Evolutionary conservation across 2,329 filamentous ascomycete genomes (phyloP).

Genomic region (Aspergillus fischeri): DNA sequence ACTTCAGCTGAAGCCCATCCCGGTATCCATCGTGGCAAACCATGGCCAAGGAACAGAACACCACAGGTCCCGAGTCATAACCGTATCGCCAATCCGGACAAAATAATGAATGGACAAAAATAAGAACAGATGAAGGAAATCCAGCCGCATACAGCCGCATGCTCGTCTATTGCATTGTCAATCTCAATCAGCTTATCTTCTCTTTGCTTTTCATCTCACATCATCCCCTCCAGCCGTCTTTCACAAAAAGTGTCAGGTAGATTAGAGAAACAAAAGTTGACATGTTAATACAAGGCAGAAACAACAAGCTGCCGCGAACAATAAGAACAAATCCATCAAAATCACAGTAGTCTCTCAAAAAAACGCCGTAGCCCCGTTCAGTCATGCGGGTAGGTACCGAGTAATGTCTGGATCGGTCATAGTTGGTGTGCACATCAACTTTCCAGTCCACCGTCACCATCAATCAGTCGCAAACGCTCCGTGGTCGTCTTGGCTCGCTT

Average conservation of each 20-base stretch:
- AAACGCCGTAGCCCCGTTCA: conserved; percentile 10
- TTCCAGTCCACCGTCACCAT: conserved; percentile 40
- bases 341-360: background rate
- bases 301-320: background rate
- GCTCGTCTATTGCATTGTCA: background rate
- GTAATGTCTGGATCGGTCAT: background rate
- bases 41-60: background rate
- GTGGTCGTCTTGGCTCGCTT: conserved; percentile 61
- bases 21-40: background rate
- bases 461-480: conserved; percentile 43
- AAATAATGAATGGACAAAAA: background rate
- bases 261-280: background rate
- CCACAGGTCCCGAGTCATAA: background rate
- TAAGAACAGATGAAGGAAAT: background rate
- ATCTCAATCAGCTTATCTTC: background rate
- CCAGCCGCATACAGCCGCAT: background rate
- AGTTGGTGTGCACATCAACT: conserved; percentile 5
- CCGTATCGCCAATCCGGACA: background rate
- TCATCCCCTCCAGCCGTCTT: background rate
- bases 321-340: background rate
- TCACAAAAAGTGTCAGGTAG: background rate
- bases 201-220: background rate
- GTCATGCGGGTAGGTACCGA: conserved; percentile 6
- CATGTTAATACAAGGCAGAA: background rate
- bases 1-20: background rate